Conservation (phyloP, 2,329 filamentous ascomycete species). For the Alternaria burnsii region DNA sequence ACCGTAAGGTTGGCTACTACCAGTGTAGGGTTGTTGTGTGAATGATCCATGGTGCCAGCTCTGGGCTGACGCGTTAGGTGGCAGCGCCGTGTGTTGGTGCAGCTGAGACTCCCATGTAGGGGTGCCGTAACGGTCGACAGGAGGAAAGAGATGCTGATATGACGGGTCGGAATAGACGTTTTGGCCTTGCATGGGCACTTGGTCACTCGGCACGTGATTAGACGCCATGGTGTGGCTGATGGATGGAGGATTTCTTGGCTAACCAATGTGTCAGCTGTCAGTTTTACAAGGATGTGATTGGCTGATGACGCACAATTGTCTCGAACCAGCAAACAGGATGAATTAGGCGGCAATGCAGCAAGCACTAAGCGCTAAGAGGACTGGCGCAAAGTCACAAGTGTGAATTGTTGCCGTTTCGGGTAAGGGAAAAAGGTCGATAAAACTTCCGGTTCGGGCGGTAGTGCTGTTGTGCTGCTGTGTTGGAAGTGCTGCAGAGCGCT, state of each 20-base stretch:
- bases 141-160: slow-evolving; percentile 40
- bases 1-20: slow-evolving; percentile 35
- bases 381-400: slow-evolving; percentile 42
- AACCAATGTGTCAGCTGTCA: slow-evolving; percentile 22
- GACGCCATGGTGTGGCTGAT: slow-evolving; percentile 40
- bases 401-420: slow-evolving; percentile 37
- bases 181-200: slow-evolving; percentile 42
- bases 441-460: slow-evolving; percentile 42
- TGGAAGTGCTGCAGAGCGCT: slow-evolving; percentile 28
- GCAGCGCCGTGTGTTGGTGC: slow-evolving; percentile 33
- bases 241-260: slow-evolving; percentile 19
- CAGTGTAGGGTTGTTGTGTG: slow-evolving; percentile 37
- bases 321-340: slow-evolving; percentile 32
- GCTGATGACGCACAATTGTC: slow-evolving; percentile 35
- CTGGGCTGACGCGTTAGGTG: slow-evolving; percentile 25
- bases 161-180: slow-evolving; percentile 45
- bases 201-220: slow-evolving; percentile 51
- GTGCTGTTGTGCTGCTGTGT: slow-evolving; percentile 36
- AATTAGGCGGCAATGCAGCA: slow-evolving; percentile 39
- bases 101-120: slow-evolving; percentile 44
- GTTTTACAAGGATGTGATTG: slow-evolving; percentile 36
- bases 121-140: slow-evolving; percentile 42
- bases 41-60: slow-evolving; percentile 41
- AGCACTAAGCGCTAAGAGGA: slow-evolving; percentile 47
- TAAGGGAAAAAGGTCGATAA: slow-evolving; percentile 44